A percentile compares a stretch with the other conserved stretches of the same genome.
Evolutionary conservation across 495 filamentous ascomycete species (phyloP).

Genomic region (Glarea lozoyensis): DNA sequence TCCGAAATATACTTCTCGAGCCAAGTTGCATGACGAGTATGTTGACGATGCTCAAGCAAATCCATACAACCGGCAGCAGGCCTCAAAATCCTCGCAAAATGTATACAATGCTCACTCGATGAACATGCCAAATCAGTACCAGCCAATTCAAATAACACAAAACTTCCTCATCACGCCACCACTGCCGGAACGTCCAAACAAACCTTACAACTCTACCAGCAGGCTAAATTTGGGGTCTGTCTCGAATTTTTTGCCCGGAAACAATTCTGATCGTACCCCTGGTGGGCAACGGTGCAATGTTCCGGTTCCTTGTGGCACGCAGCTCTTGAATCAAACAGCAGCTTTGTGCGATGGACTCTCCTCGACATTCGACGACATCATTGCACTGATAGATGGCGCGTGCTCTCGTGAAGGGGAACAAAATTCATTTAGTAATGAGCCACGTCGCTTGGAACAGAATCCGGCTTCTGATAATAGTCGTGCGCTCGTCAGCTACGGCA

Average conservation of each 20-base stretch:
- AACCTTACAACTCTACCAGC: constrained; percentile 4
- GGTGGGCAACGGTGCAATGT: constrained; percentile 28
- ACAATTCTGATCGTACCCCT: constrained; percentile 27
- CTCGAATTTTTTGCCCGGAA: constrained; percentile 28
- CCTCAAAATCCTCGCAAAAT: constrained; percentile 1
- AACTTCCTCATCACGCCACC: constrained; percentile 8
- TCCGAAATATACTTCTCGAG: constrained; percentile 1
- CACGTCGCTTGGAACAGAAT: constrained; percentile 14
- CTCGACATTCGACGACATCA: constrained; percentile 48
- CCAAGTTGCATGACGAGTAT: constrained; percentile 10
- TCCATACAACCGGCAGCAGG: constrained; percentile 4
- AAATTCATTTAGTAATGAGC: constrained; percentile 51
- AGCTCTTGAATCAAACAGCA: constrained; percentile 34
- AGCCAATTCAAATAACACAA: constrained; percentile 8
- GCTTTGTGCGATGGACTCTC: constrained; percentile 48
- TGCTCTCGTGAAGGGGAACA: too few species aligned
- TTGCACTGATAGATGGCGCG: constrained; percentile 63
- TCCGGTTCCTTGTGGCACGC: constrained; percentile 26
- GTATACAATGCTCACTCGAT: constrained; percentile 19
- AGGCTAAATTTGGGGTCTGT: constrained; percentile 15
- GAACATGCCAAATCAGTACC: constrained; percentile 14
- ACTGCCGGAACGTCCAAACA: constrained; percentile 7
- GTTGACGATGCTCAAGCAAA: constrained; percentile 10
- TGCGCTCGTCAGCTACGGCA: constrained; percentile 6
- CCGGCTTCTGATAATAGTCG: constrained; percentile 14